Evolutionary conservation across 331 rosid species (phyloP), one percentile per base, ranked within the genome.

Genomic region (Acacia concinna): DNA sequence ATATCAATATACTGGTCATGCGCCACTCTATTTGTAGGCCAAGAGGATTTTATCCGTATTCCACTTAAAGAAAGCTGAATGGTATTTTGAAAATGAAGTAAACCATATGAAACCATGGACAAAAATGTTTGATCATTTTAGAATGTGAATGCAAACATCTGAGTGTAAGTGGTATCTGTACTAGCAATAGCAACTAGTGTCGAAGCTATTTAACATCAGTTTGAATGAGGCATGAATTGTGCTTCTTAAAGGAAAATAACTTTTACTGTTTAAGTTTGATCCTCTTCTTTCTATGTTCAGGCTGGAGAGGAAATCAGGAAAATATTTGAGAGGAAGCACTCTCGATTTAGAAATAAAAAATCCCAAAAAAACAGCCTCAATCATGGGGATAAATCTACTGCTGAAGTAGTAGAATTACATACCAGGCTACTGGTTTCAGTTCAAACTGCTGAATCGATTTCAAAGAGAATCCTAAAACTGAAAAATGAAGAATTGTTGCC

Each of bases 401-500:
- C 54, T 69, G 57, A 43, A 23, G 38, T 25, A 13, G 23, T 69
- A 25, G 74, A 69, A 25, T 69, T 69, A 43, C 32, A 69, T 14
- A 6, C 56, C 14, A 69, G 74, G 56, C 31, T 69, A 41, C 38
- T 69, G 57, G 74, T 69, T 41, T 41, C 74, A 1, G 74, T 25
- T 41, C 74, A 30, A 43, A 27, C 74, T 69, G 57, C 56, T 43
- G 74, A 69, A 43, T 69, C 57, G 49, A 69, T 69, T 69, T 69
- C 74, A n/a, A 69, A 27, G 56, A 69, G 37, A 69, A 69, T 69
- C 20, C 57, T 41, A 15, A 69, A 69, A 69, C 74, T 69, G 74
- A 69, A 41, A 43, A 20, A 40, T 25, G 56, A 69, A 69, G 74
- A 69, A 69, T 69, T 69, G 74, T 69, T 69, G 37, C 74, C 74